phyloP scores from a whole-genome alignment of 2,329 filamentous ascomycete species.

The Ascochyta fabae region DNA sequence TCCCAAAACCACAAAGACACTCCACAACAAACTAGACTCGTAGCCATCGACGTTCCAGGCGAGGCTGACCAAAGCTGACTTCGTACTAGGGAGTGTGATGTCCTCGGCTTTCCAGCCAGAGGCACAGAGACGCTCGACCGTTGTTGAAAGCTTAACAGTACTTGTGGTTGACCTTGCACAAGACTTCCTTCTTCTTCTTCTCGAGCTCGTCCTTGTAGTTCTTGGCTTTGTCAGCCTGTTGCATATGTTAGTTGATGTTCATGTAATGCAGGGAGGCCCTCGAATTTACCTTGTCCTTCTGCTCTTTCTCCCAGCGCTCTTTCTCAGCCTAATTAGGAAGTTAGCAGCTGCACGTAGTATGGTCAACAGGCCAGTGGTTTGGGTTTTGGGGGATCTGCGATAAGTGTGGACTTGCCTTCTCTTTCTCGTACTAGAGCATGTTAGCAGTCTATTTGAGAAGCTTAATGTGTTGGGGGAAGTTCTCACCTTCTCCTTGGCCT shows the following conservation, averaged over 20 bases:
- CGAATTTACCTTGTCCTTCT: neutral
- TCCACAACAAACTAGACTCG: neutral
- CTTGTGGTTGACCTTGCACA: neutral
- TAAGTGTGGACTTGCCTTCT: too few species aligned
- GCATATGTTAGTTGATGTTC: neutral
- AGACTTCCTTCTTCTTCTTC: neutral
- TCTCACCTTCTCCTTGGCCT: too few species aligned
- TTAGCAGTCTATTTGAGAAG: too few species aligned
- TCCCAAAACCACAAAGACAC: too few species aligned
- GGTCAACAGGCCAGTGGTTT: too few species aligned
- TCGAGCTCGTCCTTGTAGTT: neutral
- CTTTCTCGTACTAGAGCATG: too few species aligned
- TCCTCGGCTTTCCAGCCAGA: neutral
- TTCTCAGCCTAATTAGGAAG: too few species aligned
- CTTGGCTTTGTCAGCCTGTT: neutral
- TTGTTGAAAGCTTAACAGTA: neutral
- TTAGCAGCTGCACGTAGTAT: too few species aligned
- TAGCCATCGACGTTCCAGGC: neutral
- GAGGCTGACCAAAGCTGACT: neutral
- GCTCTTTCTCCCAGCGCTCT: neutral
- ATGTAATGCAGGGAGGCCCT: too few species aligned
- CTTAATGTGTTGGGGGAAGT: too few species aligned
- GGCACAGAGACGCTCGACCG: neutral
- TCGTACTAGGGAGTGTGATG: neutral
- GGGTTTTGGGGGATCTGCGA: too few species aligned